Conservation (phyloP, 169 alveolate genomes). For the Eimeria acervulina region DNA sequence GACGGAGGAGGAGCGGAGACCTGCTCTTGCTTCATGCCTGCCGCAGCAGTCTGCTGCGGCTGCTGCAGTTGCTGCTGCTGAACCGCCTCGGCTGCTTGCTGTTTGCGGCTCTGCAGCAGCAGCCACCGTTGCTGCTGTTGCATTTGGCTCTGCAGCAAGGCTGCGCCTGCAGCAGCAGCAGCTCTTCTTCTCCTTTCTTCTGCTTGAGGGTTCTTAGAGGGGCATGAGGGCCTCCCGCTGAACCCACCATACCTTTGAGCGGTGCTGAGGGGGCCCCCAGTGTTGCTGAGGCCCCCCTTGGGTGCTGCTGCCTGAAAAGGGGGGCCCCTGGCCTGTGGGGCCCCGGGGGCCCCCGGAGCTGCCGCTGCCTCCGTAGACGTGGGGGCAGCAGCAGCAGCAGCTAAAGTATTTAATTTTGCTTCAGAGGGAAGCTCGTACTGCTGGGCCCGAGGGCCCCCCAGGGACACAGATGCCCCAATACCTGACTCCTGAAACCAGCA, state of each 20-base stretch:
- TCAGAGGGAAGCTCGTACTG: background rate
- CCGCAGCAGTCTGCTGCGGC: background rate
- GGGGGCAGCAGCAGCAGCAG: background rate
- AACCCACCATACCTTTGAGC: background rate
- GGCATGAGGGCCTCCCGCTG: conserved; percentile 51
- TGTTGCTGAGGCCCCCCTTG: background rate
- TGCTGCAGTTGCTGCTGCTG: conserved; percentile 24
- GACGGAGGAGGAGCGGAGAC: background rate
- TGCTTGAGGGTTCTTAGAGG: conserved; percentile 9
- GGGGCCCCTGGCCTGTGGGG: background rate
- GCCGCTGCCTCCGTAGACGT: background rate
- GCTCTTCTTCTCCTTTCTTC: conserved; percentile 2
- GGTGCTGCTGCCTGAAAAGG: background rate
- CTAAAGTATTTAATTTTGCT: background rate
- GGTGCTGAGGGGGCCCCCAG: background rate
- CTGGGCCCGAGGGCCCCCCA: background rate
- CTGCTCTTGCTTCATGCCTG: background rate
- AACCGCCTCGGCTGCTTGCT: background rate
- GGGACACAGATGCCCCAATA: background rate
- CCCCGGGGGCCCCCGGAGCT: background rate
- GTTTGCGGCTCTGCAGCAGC: conserved; percentile 16
- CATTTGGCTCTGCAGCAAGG: conserved; percentile 6
- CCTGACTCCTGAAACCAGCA: conserved; percentile 18
- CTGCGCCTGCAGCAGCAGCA: conserved; percentile 63
- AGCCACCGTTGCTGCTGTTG: conserved; percentile 55